phyloP scores from a whole-genome alignment of 148 eudicot species.

The Salicornia ramosissima region DNA sequence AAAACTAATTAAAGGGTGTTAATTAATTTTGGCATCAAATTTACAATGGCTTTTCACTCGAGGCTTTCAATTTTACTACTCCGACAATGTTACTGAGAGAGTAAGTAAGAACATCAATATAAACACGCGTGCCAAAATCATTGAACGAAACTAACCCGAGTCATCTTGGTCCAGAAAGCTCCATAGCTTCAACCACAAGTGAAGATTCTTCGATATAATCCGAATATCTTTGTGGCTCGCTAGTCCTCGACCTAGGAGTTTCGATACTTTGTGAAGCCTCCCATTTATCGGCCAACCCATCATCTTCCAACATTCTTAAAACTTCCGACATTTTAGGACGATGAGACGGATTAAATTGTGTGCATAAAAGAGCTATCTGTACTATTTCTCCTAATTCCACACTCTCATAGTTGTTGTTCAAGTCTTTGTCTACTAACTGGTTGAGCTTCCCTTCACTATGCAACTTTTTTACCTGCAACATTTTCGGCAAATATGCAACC shows the following conservation, averaged over 20 bases:
- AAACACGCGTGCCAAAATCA: not conserved
- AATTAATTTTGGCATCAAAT: not conserved
- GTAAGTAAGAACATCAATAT: not conserved
- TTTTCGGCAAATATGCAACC: not conserved
- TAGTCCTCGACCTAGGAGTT: slow-evolving; percentile 53
- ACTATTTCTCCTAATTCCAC: slow-evolving; percentile 82
- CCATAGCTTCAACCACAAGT: slow-evolving; percentile 82
- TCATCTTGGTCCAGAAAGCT: slow-evolving; percentile 88
- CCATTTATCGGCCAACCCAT: slow-evolving; percentile 84
- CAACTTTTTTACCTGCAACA: slow-evolving; percentile 70
- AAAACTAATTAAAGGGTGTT: slow-evolving; percentile 1
- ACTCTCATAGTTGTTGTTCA: slow-evolving; percentile 50
- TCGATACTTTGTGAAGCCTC: slow-evolving; percentile 72
- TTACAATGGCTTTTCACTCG: not conserved
- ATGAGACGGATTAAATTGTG: slow-evolving; percentile 68
- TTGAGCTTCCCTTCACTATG: slow-evolving; percentile 73
- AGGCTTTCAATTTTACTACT: not conserved
- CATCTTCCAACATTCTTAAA: slow-evolving; percentile 82
- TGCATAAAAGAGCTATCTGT: slow-evolving; percentile 78
- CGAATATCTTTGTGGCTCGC: slow-evolving; percentile 61
- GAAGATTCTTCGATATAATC: slow-evolving; percentile 90
- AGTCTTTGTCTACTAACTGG: slow-evolving; percentile 69
- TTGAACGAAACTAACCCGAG: not conserved
- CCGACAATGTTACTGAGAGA: not conserved
- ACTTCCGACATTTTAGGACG: slow-evolving; percentile 95